Evolutionary conservation across 2,329 filamentous ascomycete species (phyloP).

Genomic region (Incumbomyces lentus): DNA sequence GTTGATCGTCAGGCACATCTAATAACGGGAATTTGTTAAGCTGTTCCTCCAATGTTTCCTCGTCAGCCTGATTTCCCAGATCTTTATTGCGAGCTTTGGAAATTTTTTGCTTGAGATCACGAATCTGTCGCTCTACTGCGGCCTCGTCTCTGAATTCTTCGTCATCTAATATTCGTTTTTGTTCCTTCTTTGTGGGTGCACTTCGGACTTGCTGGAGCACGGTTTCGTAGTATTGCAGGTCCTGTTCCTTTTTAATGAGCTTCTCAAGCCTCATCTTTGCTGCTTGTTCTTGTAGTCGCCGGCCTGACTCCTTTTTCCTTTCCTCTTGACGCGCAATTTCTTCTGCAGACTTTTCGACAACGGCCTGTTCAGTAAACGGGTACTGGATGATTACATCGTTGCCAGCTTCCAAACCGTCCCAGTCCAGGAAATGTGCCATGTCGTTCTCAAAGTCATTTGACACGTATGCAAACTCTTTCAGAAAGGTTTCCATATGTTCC

Average conservation of each 20-base stretch:
- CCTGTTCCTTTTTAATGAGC: slow-evolving; percentile 88
- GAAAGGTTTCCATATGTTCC: slow-evolving; percentile 76
- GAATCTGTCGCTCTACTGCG: slow-evolving; percentile 72
- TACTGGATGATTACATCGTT: slow-evolving; percentile 84
- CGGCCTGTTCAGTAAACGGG: slow-evolving; percentile 81
- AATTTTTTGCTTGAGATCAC: slow-evolving; percentile 82
- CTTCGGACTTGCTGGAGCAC: slow-evolving; percentile 55
- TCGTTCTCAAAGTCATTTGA: slow-evolving; percentile 76
- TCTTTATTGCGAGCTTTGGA: slow-evolving; percentile 88
- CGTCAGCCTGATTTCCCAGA: slow-evolving; percentile 70
- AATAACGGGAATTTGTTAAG: slow-evolving; percentile 66
- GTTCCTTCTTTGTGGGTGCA: slow-evolving; percentile 79
- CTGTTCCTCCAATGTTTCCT: slow-evolving; percentile 66
- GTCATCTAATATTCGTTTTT: slow-evolving; percentile 70
- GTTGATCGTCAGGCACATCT: slow-evolving; percentile 78
- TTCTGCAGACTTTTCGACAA: slow-evolving; percentile 87
- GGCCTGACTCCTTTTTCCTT: slow-evolving; percentile 86
- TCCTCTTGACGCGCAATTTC: slow-evolving; percentile 84
- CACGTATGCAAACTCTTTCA: slow-evolving; percentile 82
- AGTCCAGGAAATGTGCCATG: slow-evolving; percentile 67
- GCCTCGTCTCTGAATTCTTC: slow-evolving; percentile 88
- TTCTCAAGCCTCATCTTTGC: slow-evolving; percentile 96
- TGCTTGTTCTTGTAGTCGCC: slow-evolving; percentile 85
- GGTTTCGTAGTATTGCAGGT: slow-evolving; percentile 85
- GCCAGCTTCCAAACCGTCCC: slow-evolving; percentile 75